Evolutionary conservation across 495 filamentous ascomycete genomes (phyloP), one percentile per base, ranked within the genome.

Genomic region (Oleoguttula mirabilis): DNA sequence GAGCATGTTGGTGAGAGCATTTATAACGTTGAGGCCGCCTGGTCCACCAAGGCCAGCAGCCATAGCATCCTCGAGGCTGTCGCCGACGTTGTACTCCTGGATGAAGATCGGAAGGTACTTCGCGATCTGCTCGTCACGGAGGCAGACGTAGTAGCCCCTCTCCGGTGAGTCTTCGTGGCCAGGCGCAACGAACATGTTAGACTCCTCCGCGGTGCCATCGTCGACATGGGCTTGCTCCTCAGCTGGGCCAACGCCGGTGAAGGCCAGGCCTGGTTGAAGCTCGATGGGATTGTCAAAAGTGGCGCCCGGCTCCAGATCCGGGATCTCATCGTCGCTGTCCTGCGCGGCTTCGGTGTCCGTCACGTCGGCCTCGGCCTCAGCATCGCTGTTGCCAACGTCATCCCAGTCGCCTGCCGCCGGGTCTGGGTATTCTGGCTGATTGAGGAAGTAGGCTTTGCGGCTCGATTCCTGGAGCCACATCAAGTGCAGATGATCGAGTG

Each of bases 71-170:
- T n/a, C n/a, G n/a, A n/a, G n/a, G n/a, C n/a, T n/a, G n/a, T 28
- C 23, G 11, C 35, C 47, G 22, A 43, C 12, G 23, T 44, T 48
- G 45, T 52, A 52, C 45, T 52, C 45, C 12, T 43, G 16, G 39
- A 47, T 48, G 45, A 52, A 52, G 38, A 39, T 39, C 14, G 44
- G 39, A 19, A 52, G 21, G 24, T 41, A 42, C 16, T 28, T 35
- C 4, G 45, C 27, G 11, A 48, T 41, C 15, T 20, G 7, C 6
- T 39, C 44, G 15, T 1, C 5, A 10, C 35, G n/a, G n/a, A 52
- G 15, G 35, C 49, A 52, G 16, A 52, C 24, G 20, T 43, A 35
- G 35, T 30, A 37, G 22, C 49, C 49, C 8, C 43, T 34, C 22
- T 48, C 45, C 1, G 8, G 20, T 4, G 5, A 12, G 27, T 14